phyloP scores from a whole-genome alignment of 805 yeast species.

The Yarrowia divulgata region DNA sequence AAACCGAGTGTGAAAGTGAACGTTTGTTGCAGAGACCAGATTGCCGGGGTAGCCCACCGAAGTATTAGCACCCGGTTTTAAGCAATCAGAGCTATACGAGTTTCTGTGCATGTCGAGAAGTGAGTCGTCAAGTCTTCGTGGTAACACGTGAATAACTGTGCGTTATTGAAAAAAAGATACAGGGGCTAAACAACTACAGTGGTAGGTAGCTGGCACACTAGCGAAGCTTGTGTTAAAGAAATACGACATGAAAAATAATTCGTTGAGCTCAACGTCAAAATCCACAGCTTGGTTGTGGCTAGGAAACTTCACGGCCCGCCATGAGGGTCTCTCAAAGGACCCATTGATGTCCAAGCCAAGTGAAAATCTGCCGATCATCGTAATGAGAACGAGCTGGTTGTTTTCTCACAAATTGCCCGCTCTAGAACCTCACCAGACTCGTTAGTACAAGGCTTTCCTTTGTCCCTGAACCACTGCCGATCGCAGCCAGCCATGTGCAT shows the following conservation, averaged over 20 bases:
- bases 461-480: slow-evolving; percentile 9
- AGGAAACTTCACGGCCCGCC: slow-evolving; percentile 10
- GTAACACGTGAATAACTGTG: neutral
- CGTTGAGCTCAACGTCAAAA: neutral
- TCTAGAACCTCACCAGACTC: neutral
- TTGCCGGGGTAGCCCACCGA: too few relatives aligned
- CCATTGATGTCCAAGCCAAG: slow-evolving; percentile 5
- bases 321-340: neutral
- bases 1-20: too few relatives aligned
- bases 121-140: neutral
- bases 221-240: neutral
- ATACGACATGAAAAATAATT: neutral
- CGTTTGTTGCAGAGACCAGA: too few relatives aligned
- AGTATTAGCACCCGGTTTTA: too few relatives aligned
- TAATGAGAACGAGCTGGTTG: neutral
- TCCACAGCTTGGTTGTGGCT: neutral
- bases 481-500: slow-evolving; percentile 27
- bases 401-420: neutral
- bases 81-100: neutral
- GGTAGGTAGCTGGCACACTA: neutral
- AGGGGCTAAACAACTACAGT: neutral
- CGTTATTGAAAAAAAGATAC: neutral
- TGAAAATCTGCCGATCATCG: slow-evolving; percentile 13
- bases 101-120: neutral
- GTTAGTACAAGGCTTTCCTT: neutral